Evolutionary conservation across 495 filamentous ascomycete genomes (phyloP).

Genomic region (Tuber melanosporum): DNA sequence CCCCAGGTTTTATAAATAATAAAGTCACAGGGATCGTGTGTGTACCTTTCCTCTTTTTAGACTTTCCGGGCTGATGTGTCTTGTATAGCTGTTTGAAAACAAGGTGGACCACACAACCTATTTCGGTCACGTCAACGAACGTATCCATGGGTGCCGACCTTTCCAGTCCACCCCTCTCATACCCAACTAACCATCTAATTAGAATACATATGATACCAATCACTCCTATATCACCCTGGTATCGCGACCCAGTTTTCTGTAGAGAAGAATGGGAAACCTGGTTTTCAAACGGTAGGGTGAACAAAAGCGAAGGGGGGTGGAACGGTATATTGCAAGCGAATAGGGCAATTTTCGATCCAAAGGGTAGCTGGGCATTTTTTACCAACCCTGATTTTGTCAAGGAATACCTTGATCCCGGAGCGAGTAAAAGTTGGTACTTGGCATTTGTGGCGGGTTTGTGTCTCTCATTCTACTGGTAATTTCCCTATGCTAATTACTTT

Average conservation of each 20-base stretch:
- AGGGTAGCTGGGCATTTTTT: constrained; percentile 68
- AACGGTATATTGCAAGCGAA: constrained; percentile 79
- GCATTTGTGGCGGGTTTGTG: constrained; percentile 55
- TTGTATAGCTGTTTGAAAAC: constrained; percentile 70
- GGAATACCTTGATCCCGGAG: constrained; percentile 77
- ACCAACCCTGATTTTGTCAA: constrained; percentile 56
- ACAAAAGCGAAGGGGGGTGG: constrained; percentile 64
- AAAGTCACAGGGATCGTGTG: constrained; percentile 72
- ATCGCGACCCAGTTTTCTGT: constrained; percentile 64
- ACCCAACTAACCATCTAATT: not conserved
- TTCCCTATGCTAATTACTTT: not conserved
- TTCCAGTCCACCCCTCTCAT: not conserved
- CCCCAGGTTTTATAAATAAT: constrained; percentile 69
- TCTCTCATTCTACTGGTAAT: not conserved
- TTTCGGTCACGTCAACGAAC: constrained; percentile 75
- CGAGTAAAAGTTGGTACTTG: constrained; percentile 82
- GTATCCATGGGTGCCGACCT: constrained; percentile 60
- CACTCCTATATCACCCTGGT: constrained; percentile 61
- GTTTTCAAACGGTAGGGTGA: constrained; percentile 58
- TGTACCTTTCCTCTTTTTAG: not conserved
- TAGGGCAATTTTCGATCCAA: constrained; percentile 68
- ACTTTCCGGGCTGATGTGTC: constrained; percentile 6
- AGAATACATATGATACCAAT: constrained; percentile 91
- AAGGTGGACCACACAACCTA: constrained; percentile 94
- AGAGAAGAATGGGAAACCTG: constrained; percentile 77